A percentile compares a stretch with the other conserved stretches of the same genome.
These are phyloP conservation scores for Lentinula lateritia DNA, from an alignment of 768 basidiomycete genomes.

Conservation along the genomic window DNA sequence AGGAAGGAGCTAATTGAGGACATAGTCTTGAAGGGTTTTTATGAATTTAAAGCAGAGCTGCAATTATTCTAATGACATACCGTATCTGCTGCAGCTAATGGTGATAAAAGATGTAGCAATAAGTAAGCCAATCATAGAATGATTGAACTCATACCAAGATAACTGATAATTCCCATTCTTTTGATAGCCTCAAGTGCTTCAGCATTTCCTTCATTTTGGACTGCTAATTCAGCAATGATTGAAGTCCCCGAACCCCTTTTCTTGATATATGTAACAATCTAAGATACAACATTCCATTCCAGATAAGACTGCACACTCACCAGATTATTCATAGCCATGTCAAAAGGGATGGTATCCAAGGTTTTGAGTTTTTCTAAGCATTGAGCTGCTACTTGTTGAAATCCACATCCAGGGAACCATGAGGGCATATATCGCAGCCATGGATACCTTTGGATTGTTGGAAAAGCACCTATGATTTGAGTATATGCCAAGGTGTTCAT, in stretches of 20 bases:
- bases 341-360: neutral
- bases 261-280: neutral
- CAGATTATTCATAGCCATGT: neutral
- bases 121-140: neutral
- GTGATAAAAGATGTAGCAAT: neutral
- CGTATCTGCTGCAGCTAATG: neutral
- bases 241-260: neutral
- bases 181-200: neutral
- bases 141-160: neutral
- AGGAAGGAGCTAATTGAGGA: conserved; percentile 10
- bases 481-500: neutral
- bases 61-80: neutral
- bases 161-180: neutral
- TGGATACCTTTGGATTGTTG: neutral
- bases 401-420: conserved; percentile 5
- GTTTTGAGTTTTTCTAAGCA: neutral
- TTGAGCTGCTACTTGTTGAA: neutral
- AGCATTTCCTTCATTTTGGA: neutral
- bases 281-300: neutral
- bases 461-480: neutral
- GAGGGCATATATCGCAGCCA: conserved; percentile 1
- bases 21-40: neutral
- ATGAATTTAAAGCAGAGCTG: neutral
- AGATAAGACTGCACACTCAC: neutral
- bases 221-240: neutral